Evolutionary conservation across 2,329 filamentous ascomycete genomes (phyloP), one percentile per base, ranked within the genome.

Genomic region (Colletotrichum australisinense): DNA sequence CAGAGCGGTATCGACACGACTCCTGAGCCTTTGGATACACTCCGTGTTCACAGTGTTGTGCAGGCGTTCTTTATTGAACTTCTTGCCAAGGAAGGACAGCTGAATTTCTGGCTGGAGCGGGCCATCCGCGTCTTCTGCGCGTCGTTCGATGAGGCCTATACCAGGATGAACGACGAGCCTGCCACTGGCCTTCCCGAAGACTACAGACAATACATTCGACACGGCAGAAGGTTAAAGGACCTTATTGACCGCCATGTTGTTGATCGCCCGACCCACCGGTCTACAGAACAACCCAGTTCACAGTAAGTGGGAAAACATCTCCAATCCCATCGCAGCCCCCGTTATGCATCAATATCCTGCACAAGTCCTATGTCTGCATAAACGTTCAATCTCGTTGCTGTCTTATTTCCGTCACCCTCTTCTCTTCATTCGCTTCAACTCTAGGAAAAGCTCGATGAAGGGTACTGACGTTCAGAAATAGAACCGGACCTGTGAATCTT

Each of bases 21-120:
- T 5, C n/a, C 81, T 12, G 86, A 88, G 46, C 84, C 80, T 53
- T 80, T 89, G 8, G 88, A 90, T 67, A 84, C 88, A 24, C 83
- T 90, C 1, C 79, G 85, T 28, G 80, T 89, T 8, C 88, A 89
- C 75, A 84, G 84, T 38, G 86, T 89, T 5, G 86, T 89, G 1
- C 88, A 89, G 73, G 84, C 84, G 2, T 89, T 89, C 74, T 88
- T 89, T 69, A 80, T 87, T 28, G 86, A 88, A 60, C 81, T 83
- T 0, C 79, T 89, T 3, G 80, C 80, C 24, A 82, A 85, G 16
- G 81, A 84, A 22, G 83, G 82, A 35, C 79, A 85, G 63, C 79
- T 85, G 0, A 76, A 80, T 0, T 84, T 85, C 72, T 90, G 88
- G 88, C 81, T 90, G 12, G 84, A 86, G 59, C 81, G 85, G 24